Conservation (phyloP, 169 alveolate species). For the Hepatocystis sp. region DNA sequence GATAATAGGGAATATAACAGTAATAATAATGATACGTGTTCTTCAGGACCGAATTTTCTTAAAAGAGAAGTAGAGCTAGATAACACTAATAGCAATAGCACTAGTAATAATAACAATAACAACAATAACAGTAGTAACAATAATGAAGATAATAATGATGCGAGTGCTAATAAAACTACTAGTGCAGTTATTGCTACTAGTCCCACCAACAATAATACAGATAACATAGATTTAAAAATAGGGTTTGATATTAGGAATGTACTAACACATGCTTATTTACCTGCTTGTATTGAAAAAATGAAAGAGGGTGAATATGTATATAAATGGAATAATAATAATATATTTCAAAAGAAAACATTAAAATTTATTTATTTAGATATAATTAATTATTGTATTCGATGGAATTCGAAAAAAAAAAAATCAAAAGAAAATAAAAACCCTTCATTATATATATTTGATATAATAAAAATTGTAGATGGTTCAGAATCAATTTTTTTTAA, state of each 20-base stretch:
- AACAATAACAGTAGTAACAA: too few species aligned
- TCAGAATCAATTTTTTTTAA: constrained; percentile 74
- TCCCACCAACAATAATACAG: constrained; percentile 6
- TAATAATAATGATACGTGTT: too few species aligned
- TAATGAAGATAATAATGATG: too few species aligned
- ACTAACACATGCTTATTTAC: constrained; percentile 69
- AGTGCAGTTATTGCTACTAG: neutral
- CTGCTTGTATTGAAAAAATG: constrained; percentile 75
- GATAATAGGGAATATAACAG: constrained; percentile 9
- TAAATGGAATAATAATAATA: constrained; percentile 72
- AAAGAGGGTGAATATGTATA: constrained; percentile 76
- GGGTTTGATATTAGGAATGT: constrained; percentile 71
- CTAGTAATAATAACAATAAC: too few species aligned
- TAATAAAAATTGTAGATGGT: constrained; percentile 73
- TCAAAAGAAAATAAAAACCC: constrained; percentile 64
- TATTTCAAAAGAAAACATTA: constrained; percentile 71
- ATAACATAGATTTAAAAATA: constrained; percentile 28
- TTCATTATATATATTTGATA: constrained; percentile 66
- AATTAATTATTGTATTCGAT: constrained; percentile 75
- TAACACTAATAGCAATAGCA: too few species aligned
- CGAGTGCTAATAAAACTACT: neutral
- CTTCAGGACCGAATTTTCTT: too few species aligned
- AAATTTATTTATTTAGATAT: constrained; percentile 72
- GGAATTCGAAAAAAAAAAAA: constrained; percentile 76
- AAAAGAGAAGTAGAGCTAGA: too few species aligned